Percentiles rank a stretch among this genome's conserved stretches.
These are phyloP conservation scores for Kodamaea laetipori DNA, from an alignment of 805 yeast genomes.

Conservation along the genomic window DNA sequence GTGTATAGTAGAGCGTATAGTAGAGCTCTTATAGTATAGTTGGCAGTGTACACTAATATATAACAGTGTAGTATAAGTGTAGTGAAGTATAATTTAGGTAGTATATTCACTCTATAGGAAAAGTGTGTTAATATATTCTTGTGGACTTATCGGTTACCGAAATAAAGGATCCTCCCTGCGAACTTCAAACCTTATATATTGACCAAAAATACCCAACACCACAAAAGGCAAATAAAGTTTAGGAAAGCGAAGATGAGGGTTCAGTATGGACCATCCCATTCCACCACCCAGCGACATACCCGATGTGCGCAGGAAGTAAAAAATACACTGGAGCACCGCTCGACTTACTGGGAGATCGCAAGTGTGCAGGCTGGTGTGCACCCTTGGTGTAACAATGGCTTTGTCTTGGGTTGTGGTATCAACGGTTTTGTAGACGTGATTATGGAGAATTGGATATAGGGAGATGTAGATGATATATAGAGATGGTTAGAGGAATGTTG, in stretches of 20 bases:
- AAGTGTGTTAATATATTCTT: no score
- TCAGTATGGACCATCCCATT: slow-evolving; percentile 6
- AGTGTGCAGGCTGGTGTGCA: no score
- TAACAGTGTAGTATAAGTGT: no score
- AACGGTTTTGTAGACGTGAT: not conserved
- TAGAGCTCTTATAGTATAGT: no score
- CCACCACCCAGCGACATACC: not conserved
- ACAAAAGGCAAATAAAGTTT: slow-evolving; percentile 1
- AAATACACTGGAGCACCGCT: not conserved
- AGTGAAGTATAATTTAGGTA: no score
- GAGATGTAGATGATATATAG: not conserved
- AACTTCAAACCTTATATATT: not conserved
- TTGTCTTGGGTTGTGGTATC: slow-evolving; percentile 3
- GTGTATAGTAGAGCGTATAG: no score
- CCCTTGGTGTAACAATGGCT: not conserved
- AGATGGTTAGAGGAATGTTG: no score
- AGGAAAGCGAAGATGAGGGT: slow-evolving; percentile 1
- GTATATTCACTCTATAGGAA: no score
- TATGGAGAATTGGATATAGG: not conserved
- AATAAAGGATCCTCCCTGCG: no score
- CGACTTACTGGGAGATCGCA: no score
- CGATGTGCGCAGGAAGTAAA: slow-evolving; percentile 6
- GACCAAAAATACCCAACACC: slow-evolving; percentile 1
- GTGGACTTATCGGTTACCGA: no score
- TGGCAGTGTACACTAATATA: no score